These are phyloP conservation scores for Lactarius trivialis DNA, from an alignment of 768 basidiomycete species.

Conservation along the genomic window DNA sequence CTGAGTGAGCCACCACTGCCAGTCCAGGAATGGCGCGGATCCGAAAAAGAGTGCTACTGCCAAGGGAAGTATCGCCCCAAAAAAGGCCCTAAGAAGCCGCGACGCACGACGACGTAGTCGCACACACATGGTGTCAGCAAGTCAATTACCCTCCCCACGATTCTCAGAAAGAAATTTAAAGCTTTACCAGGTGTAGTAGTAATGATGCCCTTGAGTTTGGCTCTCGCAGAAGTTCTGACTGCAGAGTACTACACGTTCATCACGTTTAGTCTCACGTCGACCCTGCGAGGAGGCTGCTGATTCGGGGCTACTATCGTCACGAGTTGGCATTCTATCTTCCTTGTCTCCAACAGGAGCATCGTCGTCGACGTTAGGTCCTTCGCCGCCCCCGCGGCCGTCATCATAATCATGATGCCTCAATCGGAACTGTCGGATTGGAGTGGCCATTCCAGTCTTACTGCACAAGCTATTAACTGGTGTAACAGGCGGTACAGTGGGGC, in stretches of 20 bases:
- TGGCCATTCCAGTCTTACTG: not conserved
- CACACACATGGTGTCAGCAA: not conserved
- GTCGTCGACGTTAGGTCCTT: constrained; percentile 1
- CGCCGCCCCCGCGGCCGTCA: not conserved
- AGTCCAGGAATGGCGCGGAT: constrained; percentile 8
- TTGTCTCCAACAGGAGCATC: not conserved
- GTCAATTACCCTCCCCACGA: not conserved
- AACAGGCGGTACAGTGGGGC: not conserved
- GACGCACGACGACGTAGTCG: not conserved
- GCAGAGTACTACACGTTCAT: not conserved
- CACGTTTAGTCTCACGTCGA: not conserved
- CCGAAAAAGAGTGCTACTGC: constrained; percentile 3
- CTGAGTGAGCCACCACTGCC: not conserved
- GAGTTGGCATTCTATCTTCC: constrained; percentile 5
- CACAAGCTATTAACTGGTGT: not conserved
- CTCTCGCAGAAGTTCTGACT: not conserved
- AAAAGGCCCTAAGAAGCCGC: not conserved
- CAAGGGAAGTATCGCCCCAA: not conserved
- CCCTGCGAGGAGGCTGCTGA: not conserved
- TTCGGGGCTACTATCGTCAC: not conserved
- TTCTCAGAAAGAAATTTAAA: not conserved
- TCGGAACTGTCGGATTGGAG: not conserved
- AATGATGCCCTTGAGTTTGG: not conserved
- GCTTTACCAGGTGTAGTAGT: constrained; percentile 7
- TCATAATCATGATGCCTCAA: not conserved